Evolutionary conservation across 192 early-diverging fungal species (phyloP).

Genomic region (Mortierella alpina): DNA sequence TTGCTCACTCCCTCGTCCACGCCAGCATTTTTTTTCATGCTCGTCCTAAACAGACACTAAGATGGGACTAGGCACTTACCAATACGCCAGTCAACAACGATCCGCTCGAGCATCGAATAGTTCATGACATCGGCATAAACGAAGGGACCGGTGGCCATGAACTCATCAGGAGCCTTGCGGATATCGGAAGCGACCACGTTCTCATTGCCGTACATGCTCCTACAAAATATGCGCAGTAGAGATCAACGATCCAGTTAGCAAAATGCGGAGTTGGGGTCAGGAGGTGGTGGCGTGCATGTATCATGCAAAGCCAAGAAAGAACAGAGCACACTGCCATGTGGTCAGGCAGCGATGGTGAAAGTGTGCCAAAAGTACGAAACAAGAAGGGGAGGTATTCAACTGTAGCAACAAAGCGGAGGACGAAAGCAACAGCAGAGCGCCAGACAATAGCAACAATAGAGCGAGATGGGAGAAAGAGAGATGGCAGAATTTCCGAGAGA

Average conservation of each 20-base stretch:
- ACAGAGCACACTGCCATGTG: background rate
- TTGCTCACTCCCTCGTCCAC: no score
- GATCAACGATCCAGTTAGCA: background rate
- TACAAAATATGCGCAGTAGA: background rate
- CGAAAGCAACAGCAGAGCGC: background rate
- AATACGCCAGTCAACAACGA: constrained; percentile 72
- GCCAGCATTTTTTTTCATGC: no score
- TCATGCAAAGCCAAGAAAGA: background rate
- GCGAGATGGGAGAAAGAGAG: background rate
- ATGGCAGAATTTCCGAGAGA: background rate
- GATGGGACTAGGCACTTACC: constrained; percentile 23
- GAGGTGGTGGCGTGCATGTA: background rate
- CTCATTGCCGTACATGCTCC: constrained; percentile 65
- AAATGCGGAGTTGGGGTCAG: background rate
- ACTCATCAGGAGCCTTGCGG: constrained; percentile 66
- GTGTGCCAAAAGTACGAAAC: constrained; percentile 47
- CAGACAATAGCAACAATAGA: background rate
- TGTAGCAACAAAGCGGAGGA: background rate
- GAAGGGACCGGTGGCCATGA: constrained; percentile 65
- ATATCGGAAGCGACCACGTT: constrained; percentile 76
- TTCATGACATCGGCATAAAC: constrained; percentile 76
- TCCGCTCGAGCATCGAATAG: constrained; percentile 69
- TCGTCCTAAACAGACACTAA: background rate
- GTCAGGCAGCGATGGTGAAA: no score
- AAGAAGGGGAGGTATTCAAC: background rate